Base-by-base conservation (phyloP, 805 yeast species). In the Metschnikowia proteae region DNA sequence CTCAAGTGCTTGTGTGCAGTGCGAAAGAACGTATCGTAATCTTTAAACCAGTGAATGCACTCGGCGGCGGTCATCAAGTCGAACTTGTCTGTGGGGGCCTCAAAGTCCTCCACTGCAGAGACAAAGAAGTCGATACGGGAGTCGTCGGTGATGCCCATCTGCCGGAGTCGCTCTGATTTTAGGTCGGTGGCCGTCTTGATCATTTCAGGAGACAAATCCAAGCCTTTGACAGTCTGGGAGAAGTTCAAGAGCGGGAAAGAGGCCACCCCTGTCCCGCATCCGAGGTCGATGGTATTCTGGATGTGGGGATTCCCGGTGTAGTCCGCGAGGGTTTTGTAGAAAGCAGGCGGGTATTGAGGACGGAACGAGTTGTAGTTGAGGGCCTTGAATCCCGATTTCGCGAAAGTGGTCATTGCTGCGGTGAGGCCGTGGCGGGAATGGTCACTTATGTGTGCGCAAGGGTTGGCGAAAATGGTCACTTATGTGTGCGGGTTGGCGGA, bases 241-340 rank as follows among this genome's bases (percentile, higher is more conserved):
- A 71, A 46, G 35, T 66, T 61, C 26, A 75, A 62, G 43, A 79
- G 57, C 3, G 80, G 80, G 43, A 70, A 64, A 1, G 78, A 68
- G 0, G 79, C 80, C 26, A 73, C 75, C 0, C 83, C 84, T 0
- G 82, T 76, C 0, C 83, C 83, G 54, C 81, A 76, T 0, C 84
- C 83, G 38, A 78, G 56, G 58, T 65, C 68, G 59, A 66, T 62
- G 6, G 82, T 56, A 5, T 52, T 53, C 3, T 48, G 42, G 4
- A 63, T 52, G 52, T 26, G 38, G n/a, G 43, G 8, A 10, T 56
- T 54, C 2, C 64, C 53, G 3, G 60, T 61, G 50, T 67, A 71
- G 1, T 59, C 56, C 30, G 48, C 48, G 22, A 73, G 55, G 10
- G 64, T 51, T 38, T 58, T 55, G 50, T 71, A 73, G 55, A 73